These are phyloP conservation scores for Aspergillus hortae DNA, from an alignment of 2,329 filamentous ascomycete genomes.

Conservation along the genomic window DNA sequence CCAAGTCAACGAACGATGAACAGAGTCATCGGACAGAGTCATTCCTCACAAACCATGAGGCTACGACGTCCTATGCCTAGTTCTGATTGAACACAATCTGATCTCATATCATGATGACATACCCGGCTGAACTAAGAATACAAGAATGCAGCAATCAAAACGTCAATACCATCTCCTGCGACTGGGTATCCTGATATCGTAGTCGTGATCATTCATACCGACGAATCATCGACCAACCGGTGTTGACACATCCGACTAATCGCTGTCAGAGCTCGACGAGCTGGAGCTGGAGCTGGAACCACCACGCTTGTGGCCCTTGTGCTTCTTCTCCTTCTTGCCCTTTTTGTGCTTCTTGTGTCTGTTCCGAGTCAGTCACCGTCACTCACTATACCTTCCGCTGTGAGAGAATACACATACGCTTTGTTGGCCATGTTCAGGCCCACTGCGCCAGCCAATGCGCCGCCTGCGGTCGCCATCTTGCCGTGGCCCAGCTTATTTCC, in stretches of 20 bases:
- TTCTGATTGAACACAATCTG: too few species aligned
- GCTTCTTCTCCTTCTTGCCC: constrained; percentile 21
- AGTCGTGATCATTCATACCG: constrained; percentile 1
- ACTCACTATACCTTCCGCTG: background rate
- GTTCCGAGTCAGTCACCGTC: background rate
- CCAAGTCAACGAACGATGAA: too few species aligned
- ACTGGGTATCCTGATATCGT: constrained; percentile 1
- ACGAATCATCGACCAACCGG: background rate
- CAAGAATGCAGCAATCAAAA: background rate
- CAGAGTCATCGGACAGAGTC: too few species aligned
- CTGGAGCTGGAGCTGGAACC: constrained; percentile 17
- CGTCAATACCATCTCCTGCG: background rate
- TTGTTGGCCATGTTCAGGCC: constrained; percentile 29
- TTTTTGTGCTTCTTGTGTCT: constrained; percentile 26
- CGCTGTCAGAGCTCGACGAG: constrained; percentile 18
- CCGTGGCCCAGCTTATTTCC: constrained; percentile 36
- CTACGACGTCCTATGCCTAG: too few species aligned
- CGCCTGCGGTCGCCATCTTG: constrained; percentile 29
- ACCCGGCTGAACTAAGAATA: background rate
- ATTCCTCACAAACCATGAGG: too few species aligned
- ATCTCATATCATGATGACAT: background rate
- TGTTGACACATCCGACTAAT: background rate
- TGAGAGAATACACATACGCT: constrained; percentile 18
- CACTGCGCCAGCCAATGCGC: constrained; percentile 30
- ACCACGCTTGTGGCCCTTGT: constrained; percentile 17